These are phyloP conservation scores for Polyplosphaeria fusca DNA, from an alignment of 495 filamentous ascomycete genomes.

Conservation along the genomic window DNA sequence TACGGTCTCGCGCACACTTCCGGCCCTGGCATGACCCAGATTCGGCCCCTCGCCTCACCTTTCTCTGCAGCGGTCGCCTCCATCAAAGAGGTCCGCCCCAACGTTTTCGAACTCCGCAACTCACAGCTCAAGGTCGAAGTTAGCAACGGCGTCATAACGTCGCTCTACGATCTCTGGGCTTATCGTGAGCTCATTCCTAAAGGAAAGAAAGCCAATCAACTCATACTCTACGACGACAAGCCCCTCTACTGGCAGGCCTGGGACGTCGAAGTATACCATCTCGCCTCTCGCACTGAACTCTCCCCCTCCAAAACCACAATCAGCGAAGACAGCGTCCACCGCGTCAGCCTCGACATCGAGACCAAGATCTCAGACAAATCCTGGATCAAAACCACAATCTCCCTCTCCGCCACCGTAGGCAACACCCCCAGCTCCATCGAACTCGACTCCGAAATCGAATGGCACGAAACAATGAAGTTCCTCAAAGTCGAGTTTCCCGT, in stretches of 20 bases:
- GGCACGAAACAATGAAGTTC: constrained; percentile 95
- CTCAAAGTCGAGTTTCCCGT: constrained; percentile 98
- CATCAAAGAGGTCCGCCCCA: constrained; percentile 62
- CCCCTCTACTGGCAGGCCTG: constrained; percentile 98
- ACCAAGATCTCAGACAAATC: constrained; percentile 83
- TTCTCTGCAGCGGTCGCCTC: constrained; percentile 51
- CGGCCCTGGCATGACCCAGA: constrained; percentile 47
- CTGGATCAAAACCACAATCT: constrained; percentile 84
- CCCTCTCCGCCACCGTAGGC: constrained; percentile 62
- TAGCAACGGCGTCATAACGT: constrained; percentile 71
- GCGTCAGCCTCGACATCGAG: constrained; percentile 72
- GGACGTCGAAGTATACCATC: constrained; percentile 96
- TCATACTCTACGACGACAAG: constrained; percentile 97
- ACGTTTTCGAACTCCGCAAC: constrained; percentile 76
- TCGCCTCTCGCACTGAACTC: constrained; percentile 79
- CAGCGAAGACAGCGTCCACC: constrained; percentile 66
- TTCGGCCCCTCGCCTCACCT: constrained; percentile 48
- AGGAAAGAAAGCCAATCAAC: constrained; percentile 79
- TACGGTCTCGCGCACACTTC: constrained; percentile 50
- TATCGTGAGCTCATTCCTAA: constrained; percentile 75
- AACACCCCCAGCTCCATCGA: constrained; percentile 70
- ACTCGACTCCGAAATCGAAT: constrained; percentile 78
- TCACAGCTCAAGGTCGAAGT: constrained; percentile 68
- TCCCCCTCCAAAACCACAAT: constrained; percentile 62
- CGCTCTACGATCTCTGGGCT: constrained; percentile 67